A percentile compares a stretch with the other conserved stretches of the same genome.
Conservation (phyloP, 2,329 filamentous ascomycete species). For the Paraphaeosphaeria minitans region DNA sequence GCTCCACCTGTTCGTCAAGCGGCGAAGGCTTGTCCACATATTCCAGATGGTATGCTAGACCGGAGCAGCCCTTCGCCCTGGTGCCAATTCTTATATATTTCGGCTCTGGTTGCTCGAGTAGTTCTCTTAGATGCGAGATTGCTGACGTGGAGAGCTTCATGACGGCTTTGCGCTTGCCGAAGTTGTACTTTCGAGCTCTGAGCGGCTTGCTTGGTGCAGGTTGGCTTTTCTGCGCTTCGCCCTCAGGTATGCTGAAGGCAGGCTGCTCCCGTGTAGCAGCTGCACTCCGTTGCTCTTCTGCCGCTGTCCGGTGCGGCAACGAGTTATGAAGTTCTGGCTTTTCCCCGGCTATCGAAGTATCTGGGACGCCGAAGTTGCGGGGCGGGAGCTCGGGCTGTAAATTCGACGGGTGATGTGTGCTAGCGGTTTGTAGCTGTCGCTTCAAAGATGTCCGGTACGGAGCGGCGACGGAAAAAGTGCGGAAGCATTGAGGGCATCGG, state of each 20-base stretch:
- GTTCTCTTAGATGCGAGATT: conserved; percentile 73
- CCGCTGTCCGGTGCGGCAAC: conserved; percentile 49
- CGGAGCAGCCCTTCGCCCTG: conserved; percentile 91
- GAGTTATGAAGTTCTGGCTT: conserved; percentile 55
- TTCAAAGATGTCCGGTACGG: conserved; percentile 43
- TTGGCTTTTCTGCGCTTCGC: conserved; percentile 70
- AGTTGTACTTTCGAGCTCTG: conserved; percentile 67
- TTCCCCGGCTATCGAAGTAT: conserved; percentile 64
- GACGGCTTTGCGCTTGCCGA: conserved; percentile 85
- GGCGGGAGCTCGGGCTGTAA: conserved; percentile 63
- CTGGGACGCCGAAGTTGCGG: conserved; percentile 62
- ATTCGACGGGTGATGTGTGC: conserved; percentile 65
- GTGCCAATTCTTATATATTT: conserved; percentile 95
- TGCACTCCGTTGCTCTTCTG: conserved; percentile 30
- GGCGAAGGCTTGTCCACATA: conserved; percentile 88
- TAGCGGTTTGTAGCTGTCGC: conserved; percentile 65
- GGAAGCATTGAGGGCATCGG: conserved; percentile 52
- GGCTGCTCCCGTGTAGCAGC: conserved; percentile 33
- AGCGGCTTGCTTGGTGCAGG: conserved; percentile 48
- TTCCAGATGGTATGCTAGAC: conserved; percentile 89
- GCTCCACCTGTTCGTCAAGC: conserved; percentile 92
- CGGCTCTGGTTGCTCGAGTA: conserved; percentile 84
- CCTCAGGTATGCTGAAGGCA: conserved; percentile 61
- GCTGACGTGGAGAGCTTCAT: conserved; percentile 84
- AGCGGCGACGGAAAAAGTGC: conserved; percentile 51